phyloP scores from a whole-genome alignment of 1,139 yeast genomes.

The Tardiomyces blankii region DNA sequence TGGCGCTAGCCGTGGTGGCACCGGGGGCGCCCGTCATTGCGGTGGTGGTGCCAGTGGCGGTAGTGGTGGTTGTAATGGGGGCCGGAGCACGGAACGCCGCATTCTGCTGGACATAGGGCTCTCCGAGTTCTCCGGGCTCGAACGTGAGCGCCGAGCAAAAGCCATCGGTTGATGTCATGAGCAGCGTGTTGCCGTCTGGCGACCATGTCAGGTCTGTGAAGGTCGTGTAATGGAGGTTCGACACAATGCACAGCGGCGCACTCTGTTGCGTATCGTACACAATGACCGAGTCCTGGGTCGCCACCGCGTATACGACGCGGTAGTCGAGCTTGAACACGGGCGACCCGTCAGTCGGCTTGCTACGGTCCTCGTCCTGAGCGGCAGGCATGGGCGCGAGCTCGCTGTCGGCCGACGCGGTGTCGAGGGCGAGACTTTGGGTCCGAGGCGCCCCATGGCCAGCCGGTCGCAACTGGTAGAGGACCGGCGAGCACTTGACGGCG shows the following conservation, averaged over 20 bases:
- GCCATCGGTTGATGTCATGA: slow-evolving; percentile 89
- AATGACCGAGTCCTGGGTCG: slow-evolving; percentile 79
- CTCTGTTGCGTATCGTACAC: slow-evolving; percentile 68
- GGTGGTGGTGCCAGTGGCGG: neutral
- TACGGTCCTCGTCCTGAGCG: neutral
- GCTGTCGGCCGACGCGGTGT: slow-evolving; percentile 3
- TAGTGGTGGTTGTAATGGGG: neutral
- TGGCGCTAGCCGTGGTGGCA: neutral
- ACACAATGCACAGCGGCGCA: slow-evolving; percentile 60
- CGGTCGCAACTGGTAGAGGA: slow-evolving; percentile 29
- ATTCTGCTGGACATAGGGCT: slow-evolving; percentile 13
- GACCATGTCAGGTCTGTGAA: slow-evolving; percentile 87
- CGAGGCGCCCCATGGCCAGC: neutral
- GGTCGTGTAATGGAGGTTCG: slow-evolving; percentile 78
- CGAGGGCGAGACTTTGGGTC: neutral
- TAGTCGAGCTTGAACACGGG: slow-evolving; percentile 51
- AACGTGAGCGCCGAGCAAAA: slow-evolving; percentile 65
- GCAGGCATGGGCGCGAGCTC: slow-evolving; percentile 3
- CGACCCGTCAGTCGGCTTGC: slow-evolving; percentile 1
- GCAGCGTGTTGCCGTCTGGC: slow-evolving; percentile 55
- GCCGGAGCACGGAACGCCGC: neutral
- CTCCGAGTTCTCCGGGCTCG: slow-evolving; percentile 44
- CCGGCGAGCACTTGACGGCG: slow-evolving; percentile 69
- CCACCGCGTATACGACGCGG: slow-evolving; percentile 81
- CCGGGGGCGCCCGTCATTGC: neutral